Evolutionary conservation across 2,329 filamentous ascomycete species (phyloP).

Genomic region (Bimuria novae-zelandiae): DNA sequence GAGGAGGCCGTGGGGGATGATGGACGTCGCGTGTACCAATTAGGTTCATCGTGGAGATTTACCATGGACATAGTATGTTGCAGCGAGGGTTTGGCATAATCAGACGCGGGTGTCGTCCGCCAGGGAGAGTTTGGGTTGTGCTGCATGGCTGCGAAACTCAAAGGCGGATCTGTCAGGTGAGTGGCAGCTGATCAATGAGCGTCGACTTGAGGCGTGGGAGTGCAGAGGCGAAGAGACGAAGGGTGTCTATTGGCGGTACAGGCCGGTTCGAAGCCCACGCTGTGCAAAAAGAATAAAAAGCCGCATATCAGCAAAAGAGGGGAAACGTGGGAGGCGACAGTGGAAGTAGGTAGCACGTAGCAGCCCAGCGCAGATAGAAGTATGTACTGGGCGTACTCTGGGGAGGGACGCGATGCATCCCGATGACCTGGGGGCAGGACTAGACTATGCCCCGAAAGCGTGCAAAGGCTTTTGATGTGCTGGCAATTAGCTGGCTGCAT

Average conservation of each 20-base stretch:
- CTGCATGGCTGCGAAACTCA: slow-evolving; percentile 38
- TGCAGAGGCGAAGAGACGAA: slow-evolving; percentile 19
- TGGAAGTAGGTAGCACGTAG: slow-evolving; percentile 33
- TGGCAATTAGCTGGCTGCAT: slow-evolving; percentile 46
- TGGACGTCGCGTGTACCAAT: slow-evolving; percentile 41
- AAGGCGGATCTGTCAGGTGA: slow-evolving; percentile 26
- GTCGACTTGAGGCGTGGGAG: slow-evolving; percentile 18
- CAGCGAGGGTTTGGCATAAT: slow-evolving; percentile 42
- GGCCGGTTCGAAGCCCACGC: slow-evolving; percentile 20
- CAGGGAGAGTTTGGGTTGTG: slow-evolving; percentile 42
- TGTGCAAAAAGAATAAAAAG: slow-evolving; percentile 36
- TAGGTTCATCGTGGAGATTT: slow-evolving; percentile 45
- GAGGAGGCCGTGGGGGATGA: slow-evolving; percentile 47
- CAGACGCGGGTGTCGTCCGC: slow-evolving; percentile 36
- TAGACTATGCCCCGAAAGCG: slow-evolving; percentile 35
- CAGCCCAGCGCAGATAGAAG: slow-evolving; percentile 37
- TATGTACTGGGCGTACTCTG: slow-evolving; percentile 32
- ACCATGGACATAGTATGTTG: slow-evolving; percentile 48
- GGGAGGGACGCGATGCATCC: slow-evolving; percentile 23
- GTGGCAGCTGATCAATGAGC: slow-evolving; percentile 28
- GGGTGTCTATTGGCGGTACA: slow-evolving; percentile 25
- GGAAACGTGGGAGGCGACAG: slow-evolving; percentile 30
- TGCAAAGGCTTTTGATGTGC: slow-evolving; percentile 46
- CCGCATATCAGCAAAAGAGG: slow-evolving; percentile 31
- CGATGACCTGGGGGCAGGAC: slow-evolving; percentile 29